Base-by-base conservation (phyloP, 225 moss, liverwort and hornwort species). In the Asterella californica region DNA sequence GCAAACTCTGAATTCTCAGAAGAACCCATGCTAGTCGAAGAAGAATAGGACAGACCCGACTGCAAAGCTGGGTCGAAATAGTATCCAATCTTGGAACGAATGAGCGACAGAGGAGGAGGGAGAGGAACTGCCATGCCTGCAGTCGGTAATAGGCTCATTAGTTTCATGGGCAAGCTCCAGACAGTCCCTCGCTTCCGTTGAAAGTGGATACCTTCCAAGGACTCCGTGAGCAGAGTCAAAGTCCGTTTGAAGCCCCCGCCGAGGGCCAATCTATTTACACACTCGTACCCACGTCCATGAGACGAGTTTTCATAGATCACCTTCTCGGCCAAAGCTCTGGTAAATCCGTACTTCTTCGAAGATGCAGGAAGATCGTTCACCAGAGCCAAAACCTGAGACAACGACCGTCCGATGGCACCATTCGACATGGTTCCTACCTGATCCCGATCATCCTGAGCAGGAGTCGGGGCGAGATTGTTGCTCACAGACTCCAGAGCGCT, bases 281-380 rank as follows among this genome's bases (percentile, higher is more conserved):
- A 77, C 63, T 89, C 86, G 81, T 81, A 92, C 18, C 88, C 91
- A 63, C 83, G 83, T 25, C 96, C 94, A 66, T 90, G 84, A 47
- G 52, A 76, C 48, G 79, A 80, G 54, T 96, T 96, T 73, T 93
- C 94, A 61, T 87, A 85, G 27, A 96, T 89, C 42, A 93, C 83
- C 80, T 87, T 91, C 76, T 94, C 90, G 21, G 92, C 90, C 34
- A 96, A 79, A 49, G 78, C 81, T 81, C 89, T 83, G 19, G 90
- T 84, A 78, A 92, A 94, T 6, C 78, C 79, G 70, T 96, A 93
- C 25, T 96, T 96, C 68, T 81, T 85, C 37, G 92, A 91, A n/a
- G 90, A 90, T 19, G 87, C 84, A 2, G 96, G 92, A 2, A 91
- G 85, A 15, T 92, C 94, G 75, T 96, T 96, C 75, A 94, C 84